phyloP scores from a whole-genome alignment of 306 rosid species.

The Chamaecrista fasciculata region DNA sequence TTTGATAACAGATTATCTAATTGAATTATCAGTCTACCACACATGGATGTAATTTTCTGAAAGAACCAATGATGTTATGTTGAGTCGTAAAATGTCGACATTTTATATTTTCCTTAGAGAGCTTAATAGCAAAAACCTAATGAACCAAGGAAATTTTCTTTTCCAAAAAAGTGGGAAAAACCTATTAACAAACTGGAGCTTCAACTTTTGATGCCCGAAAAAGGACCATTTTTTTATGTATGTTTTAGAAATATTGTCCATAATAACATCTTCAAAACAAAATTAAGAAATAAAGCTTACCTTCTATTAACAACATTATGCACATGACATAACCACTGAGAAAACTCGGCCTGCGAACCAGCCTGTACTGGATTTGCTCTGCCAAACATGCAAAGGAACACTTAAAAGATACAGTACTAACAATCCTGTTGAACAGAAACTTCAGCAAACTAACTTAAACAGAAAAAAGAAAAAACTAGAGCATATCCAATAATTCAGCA shows the following conservation, averaged over 20 bases:
- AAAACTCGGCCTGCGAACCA: constrained; percentile 76
- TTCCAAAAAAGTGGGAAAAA: too few species aligned
- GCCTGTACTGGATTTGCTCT: constrained; percentile 81
- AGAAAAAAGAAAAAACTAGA: neutral
- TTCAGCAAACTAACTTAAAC: neutral
- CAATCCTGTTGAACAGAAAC: neutral
- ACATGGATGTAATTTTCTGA: neutral
- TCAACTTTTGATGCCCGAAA: neutral
- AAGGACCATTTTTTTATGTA: neutral
- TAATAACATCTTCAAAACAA: neutral
- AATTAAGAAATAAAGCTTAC: neutral
- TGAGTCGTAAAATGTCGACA: neutral
- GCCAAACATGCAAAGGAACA: constrained; percentile 36
- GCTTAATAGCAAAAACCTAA: neutral
- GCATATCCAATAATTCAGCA: neutral
- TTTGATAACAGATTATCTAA: neutral
- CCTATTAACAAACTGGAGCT: neutral
- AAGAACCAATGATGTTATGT: neutral
- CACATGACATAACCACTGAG: constrained; percentile 79
- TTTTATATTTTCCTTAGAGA: neutral
- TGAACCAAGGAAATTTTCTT: too few species aligned
- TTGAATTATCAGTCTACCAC: neutral
- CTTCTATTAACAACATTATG: constrained; percentile 70
- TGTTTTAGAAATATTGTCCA: neutral
- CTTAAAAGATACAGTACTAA: neutral